These are phyloP conservation scores for Ophiostoma sp. DNA, from an alignment of 2,329 filamentous ascomycete genomes.

Conservation along the genomic window DNA sequence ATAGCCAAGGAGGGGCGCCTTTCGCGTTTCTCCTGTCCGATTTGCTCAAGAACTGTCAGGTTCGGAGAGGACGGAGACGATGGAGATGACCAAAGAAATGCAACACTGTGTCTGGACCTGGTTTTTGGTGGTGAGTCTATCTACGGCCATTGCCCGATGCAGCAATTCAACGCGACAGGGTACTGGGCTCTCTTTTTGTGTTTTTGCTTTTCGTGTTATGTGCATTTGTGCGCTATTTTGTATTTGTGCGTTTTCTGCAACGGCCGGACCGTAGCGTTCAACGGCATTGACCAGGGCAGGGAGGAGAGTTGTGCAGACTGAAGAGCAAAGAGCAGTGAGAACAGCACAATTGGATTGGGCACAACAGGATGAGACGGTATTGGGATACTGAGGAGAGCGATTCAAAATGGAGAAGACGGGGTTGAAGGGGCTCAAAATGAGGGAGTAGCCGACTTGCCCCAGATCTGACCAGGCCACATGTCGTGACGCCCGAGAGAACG, in stretches of 20 bases:
- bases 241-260: slow-evolving; percentile 1
- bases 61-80: not conserved
- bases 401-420: not conserved
- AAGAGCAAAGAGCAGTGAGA: not conserved
- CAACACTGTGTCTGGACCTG: not conserved
- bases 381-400: not conserved
- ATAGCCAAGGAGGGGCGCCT: not conserved
- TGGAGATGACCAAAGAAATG: not conserved
- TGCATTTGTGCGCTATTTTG: not conserved
- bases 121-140: not conserved
- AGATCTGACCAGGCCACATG: not conserved
- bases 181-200: not conserved
- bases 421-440: not conserved
- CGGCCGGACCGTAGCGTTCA: not conserved
- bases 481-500: not conserved
- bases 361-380: not conserved
- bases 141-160: slow-evolving; percentile 6
- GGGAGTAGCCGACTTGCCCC: not conserved
- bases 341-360: not conserved
- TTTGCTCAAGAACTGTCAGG: not conserved
- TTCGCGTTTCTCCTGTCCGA: not conserved
- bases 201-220: not conserved
- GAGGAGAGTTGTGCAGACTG: not conserved
- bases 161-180: slow-evolving; percentile 21
- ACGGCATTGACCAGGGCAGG: not conserved